phyloP scores from a whole-genome alignment of 2,329 filamentous ascomycete species.

The Cercospora sesami region DNA sequence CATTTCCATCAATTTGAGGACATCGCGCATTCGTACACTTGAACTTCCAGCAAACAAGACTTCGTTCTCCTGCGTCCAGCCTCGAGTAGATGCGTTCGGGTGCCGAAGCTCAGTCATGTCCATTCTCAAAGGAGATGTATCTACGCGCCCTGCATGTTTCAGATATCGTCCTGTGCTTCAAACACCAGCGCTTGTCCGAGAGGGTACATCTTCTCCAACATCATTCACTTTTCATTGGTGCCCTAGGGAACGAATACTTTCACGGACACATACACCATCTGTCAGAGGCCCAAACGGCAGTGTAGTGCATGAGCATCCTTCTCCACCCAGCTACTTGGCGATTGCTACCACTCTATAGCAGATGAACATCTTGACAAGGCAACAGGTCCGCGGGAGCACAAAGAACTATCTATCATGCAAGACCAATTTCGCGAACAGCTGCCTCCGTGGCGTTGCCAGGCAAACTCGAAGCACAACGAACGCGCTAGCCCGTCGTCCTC shows the following conservation, averaged over 20 bases:
- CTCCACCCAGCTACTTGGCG: background rate
- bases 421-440: background rate
- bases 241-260: background rate
- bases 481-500: background rate
- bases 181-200: background rate
- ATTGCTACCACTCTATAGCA: background rate
- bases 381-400: background rate
- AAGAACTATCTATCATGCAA: background rate
- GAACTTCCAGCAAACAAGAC: background rate
- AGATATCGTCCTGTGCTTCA: background rate
- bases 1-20: background rate
- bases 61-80: background rate
- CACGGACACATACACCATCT: background rate
- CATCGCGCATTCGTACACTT: background rate
- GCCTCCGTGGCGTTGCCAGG: background rate
- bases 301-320: background rate
- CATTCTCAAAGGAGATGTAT: background rate
- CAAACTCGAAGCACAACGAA: background rate
- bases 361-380: background rate
- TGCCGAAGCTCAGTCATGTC: background rate
- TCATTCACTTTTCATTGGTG: background rate
- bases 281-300: background rate
- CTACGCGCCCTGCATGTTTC: conserved; percentile 7
- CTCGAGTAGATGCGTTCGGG: background rate
- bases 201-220: background rate